Percentiles rank a stretch among this genome's conserved stretches.
Evolutionary conservation across 306 rosid genomes (phyloP).

Genomic region (Malus asiatica): DNA sequence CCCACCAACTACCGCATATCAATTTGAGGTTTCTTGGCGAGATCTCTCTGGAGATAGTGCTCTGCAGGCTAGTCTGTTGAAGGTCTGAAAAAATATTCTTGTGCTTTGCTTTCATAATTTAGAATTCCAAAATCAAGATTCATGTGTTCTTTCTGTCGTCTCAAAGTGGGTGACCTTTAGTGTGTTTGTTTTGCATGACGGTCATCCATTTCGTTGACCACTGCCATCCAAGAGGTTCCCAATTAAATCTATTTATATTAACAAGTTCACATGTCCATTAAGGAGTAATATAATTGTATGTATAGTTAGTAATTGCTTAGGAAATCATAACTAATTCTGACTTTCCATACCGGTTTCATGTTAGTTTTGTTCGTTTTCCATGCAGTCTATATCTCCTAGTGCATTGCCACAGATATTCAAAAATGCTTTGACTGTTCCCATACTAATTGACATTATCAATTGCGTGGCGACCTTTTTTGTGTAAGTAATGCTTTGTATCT

Average conservation of each 20-base stretch:
- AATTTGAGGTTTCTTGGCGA: conserved; percentile 87
- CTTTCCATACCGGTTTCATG: neutral
- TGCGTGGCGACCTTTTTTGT: conserved; percentile 67
- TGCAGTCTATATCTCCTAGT: conserved; percentile 59
- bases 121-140: neutral
- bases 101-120: neutral
- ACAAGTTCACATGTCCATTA: neutral
- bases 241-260: neutral
- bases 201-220: neutral
- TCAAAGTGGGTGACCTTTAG: neutral
- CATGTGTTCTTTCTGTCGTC: neutral
- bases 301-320: neutral
- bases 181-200: neutral
- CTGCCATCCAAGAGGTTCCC: neutral
- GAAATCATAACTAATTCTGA: neutral
- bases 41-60: conserved; percentile 61
- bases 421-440: conserved; percentile 65
- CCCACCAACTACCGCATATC: conserved; percentile 82
- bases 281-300: neutral
- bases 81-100: conserved; percentile 35
- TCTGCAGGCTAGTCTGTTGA: conserved; percentile 56
- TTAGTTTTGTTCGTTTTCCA: conserved; percentile 3
- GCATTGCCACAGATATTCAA: conserved; percentile 71
- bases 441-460: conserved; percentile 68
- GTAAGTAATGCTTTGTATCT: conserved; percentile 34